Percentiles rank a stretch among this genome's conserved stretches.
phyloP scores from a whole-genome alignment of 139 green algal species.

The Haematococcus lacustris region DNA sequence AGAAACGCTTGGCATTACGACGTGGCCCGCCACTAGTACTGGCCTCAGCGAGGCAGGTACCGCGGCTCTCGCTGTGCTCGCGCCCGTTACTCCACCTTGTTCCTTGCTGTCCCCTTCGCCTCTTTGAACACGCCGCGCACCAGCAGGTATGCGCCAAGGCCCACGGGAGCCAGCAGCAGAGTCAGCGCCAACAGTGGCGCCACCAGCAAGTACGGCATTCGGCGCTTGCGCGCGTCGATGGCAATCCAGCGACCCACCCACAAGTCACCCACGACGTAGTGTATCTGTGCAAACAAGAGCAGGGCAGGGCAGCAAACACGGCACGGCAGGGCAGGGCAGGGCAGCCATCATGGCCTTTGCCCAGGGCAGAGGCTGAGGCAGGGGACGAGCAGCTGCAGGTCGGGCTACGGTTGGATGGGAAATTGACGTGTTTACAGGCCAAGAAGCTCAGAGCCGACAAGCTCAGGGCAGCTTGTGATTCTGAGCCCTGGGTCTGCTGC shows the following conservation, averaged over 20 bases:
- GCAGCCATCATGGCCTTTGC: background rate
- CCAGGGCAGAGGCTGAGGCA: background rate
- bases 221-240: background rate
- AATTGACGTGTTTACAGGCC: background rate
- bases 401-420: background rate
- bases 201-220: background rate
- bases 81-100: too few relatives aligned
- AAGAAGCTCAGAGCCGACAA: background rate
- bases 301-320: background rate
- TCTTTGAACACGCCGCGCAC: background rate
- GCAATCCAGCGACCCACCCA: constrained; percentile 3
- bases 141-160: constrained; percentile 1
- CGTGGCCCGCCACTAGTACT: too few relatives aligned
- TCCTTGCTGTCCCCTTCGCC: too few relatives aligned
- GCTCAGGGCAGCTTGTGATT: background rate
- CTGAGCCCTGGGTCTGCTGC: too few relatives aligned
- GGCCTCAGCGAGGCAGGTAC: too few relatives aligned
- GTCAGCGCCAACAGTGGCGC: background rate
- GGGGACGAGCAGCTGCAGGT: background rate
- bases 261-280: background rate
- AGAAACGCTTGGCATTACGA: too few relatives aligned
- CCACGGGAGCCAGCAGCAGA: background rate
- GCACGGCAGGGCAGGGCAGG: background rate
- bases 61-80: too few relatives aligned
- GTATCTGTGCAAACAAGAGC: background rate